Evolutionary conservation across 805 yeast species (phyloP), one percentile per base, ranked within the genome.

Genomic region (Blastobotrys attinorum): DNA sequence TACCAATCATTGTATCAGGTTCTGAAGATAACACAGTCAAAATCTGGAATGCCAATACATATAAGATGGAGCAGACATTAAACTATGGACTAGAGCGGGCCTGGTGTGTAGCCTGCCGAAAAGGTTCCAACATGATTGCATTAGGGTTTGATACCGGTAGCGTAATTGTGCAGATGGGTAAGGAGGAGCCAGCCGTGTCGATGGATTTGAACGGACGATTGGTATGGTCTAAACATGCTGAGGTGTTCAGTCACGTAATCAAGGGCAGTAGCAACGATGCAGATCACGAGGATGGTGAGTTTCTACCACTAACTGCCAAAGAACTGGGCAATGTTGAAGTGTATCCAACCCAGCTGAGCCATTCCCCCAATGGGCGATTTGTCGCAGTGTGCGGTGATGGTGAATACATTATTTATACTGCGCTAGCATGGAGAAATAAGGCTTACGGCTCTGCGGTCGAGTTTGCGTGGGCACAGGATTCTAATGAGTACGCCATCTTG

Each of bases 331-430:
- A 86, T 20, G 86, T 90, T 42, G 98, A 92, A 65, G 77, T 90
- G 37, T 92, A 81, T 72, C 97, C 98, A 42, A 83, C 84, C 49
- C 75, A 83, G 47, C 73, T 92, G 58, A 69, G 73, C 40, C 98
- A 92, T 65, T 90, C 97, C 37, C 97, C 97, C 50, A 92, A 92
- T 61, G 99, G 99, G 51, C 79, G 96, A 64, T 92, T 84, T 62
- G 97, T 89, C 32, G 83, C 97, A 22, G 96, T 92, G 40, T 83
- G 90, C 37, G 99, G 99, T 60, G 98, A 92, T 66, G 97, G 96
- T 47, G 99, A 92, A 66, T 90, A 87, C 63, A 86, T 90, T 55
- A 82, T 92, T 43, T 92, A 90, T 67, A 89, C 97, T 2, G 90
- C 98, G 1, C 75, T 92, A 57, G 97, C 97, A 1, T 92, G 98